Percentiles rank a stretch among this genome's conserved stretches.
These are phyloP conservation scores for Barnettozyma sucrosica DNA, from an alignment of 805 yeast genomes.

Conservation along the genomic window DNA sequence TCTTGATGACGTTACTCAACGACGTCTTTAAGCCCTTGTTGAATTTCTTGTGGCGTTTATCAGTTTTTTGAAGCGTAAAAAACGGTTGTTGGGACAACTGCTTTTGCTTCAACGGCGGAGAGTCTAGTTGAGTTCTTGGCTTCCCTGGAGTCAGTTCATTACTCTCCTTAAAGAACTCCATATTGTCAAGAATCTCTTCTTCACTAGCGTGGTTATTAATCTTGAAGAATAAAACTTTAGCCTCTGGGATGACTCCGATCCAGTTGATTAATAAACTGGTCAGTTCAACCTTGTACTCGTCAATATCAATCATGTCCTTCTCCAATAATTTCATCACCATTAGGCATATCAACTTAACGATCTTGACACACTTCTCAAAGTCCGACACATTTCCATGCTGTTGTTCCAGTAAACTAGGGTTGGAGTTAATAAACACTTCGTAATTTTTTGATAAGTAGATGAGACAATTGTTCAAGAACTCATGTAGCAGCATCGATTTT, in stretches of 20 bases:
- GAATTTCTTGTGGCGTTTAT: conserved; percentile 16
- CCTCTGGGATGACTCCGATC: conserved; percentile 60
- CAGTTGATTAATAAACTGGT: conserved; percentile 57
- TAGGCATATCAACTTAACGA: conserved; percentile 51
- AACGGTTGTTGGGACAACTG: not conserved
- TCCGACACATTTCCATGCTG: conserved; percentile 19
- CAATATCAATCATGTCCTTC: conserved; percentile 38
- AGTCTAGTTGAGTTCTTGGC: not conserved
- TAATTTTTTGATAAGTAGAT: conserved; percentile 35
- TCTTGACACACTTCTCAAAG: conserved; percentile 29
- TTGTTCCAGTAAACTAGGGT: not conserved
- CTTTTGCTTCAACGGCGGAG: not conserved
- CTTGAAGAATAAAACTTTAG: conserved; percentile 49
- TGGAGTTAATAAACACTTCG: conserved; percentile 13
- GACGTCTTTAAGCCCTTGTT: conserved; percentile 18
- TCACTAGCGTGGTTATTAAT: conserved; percentile 22
- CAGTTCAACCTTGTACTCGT: conserved; percentile 53
- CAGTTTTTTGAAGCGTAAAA: not conserved
- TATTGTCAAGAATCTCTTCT: conserved; percentile 4
- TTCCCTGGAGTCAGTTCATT: not conserved
- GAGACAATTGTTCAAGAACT: conserved; percentile 54
- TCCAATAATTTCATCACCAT: conserved; percentile 51
- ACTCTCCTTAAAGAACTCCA: conserved; percentile 2
- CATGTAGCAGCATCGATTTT: conserved; percentile 61
- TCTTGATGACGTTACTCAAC: conserved; percentile 22